Percentiles rank a stretch among this genome's conserved stretches.
Conservation (phyloP, 306 rosid species). For the Fragaria vesca region DNA sequence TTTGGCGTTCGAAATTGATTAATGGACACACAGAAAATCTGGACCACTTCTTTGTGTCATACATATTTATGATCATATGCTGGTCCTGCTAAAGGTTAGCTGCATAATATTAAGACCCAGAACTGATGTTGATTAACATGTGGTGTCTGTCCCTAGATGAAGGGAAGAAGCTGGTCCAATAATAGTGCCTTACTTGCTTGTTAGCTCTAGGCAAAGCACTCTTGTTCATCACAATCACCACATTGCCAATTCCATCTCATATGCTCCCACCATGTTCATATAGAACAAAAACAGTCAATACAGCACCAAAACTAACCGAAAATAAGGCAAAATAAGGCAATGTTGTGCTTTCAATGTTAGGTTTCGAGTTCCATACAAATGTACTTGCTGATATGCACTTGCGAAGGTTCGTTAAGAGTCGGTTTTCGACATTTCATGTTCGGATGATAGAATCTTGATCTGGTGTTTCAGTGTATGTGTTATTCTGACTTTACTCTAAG, state of each 20-base stretch:
- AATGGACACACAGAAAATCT: neutral
- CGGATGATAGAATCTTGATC: neutral
- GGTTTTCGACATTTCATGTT: neutral
- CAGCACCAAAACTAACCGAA: neutral
- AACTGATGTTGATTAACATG: neutral
- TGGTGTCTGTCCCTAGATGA: neutral
- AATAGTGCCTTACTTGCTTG: neutral
- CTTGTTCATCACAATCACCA: neutral
- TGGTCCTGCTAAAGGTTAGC: slow-evolving; percentile 1
- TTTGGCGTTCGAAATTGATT: neutral
- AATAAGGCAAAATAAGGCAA: neutral
- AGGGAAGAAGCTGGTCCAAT: neutral
- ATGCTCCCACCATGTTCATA: slow-evolving; percentile 3
- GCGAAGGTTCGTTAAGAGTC: neutral
- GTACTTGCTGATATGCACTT: neutral
- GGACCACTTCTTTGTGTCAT: neutral
- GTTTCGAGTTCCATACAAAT: neutral
- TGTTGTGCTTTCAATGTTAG: neutral
- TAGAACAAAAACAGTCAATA: neutral
- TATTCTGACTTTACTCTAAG: neutral
- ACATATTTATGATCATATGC: neutral
- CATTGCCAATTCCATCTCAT: neutral
- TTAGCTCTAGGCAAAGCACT: neutral
- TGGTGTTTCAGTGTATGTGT: neutral
- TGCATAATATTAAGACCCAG: neutral